Evolutionary conservation across 768 basidiomycete species (phyloP), one percentile per base, ranked within the genome.

Genomic region (Rubroboletus satanas): DNA sequence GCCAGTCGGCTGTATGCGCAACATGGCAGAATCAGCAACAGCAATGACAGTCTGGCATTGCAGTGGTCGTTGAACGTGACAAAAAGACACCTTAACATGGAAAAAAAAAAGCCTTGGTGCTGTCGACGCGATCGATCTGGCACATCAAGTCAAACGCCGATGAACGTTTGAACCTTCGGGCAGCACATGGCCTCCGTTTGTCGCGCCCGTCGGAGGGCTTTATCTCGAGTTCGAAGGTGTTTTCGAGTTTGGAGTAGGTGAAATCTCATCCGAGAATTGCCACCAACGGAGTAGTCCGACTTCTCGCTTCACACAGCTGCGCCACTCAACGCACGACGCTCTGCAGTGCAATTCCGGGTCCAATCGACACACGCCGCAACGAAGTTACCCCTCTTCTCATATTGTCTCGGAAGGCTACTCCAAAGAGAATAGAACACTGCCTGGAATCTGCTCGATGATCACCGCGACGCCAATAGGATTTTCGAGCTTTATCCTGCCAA

Each of bases 261-360:
- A 26, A 17, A 33, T 23, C 49, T 32, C 39, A 39, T 57, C 49
- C n/a, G 49, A 56, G 58, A 64, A 53, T 43, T n/a, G 3, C 29
- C 11, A 39, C 36, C 21, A 39, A 33, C 3, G 26, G 21, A 23
- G 46, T 6, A 47, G 18, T 36, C 9, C 26, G 15, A 17, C 52
- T 51, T 59, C 61, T 45, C 48, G 31, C 28, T 43, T 49, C 50
- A 36, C 49, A 4, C 29, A 26, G 2, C 21, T 15, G 29, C 57
- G 57, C 61, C 54, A 60, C 61, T 4, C 43, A 42, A 35, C 32
- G 7, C 7, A 21, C 47, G n/a, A 32, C 36, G 8, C 9, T 28
- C 44, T n/a, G n/a, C n/a, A 31, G 7, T 45, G 61, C 60, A 33
- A 58, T 52, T 52, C 60, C 23, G 47, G 17, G 47, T 41, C 43